A percentile compares a stretch with the other conserved stretches of the same genome.
phyloP scores from a whole-genome alignment of 495 filamentous ascomycete genomes.

The Hypoxylon rickii region DNA sequence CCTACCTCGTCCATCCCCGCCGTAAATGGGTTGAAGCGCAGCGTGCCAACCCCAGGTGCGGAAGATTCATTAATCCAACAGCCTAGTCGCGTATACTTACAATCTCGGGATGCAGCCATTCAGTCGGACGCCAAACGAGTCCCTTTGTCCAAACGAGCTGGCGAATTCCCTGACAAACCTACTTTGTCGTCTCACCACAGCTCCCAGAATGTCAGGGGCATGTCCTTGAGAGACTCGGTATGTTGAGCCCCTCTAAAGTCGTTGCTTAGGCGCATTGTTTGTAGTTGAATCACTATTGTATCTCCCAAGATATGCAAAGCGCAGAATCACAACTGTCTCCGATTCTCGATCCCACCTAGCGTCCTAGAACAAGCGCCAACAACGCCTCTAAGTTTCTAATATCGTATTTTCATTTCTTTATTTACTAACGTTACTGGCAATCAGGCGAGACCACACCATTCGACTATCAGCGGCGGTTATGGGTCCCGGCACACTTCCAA shows the following conservation, averaged over 20 bases:
- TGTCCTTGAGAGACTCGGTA: slow-evolving; percentile 29
- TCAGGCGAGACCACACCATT: slow-evolving; percentile 21
- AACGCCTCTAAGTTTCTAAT: neutral
- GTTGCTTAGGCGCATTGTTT: too few relatives aligned
- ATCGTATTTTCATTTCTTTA: neutral
- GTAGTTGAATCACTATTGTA: too few relatives aligned
- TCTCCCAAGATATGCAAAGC: too few relatives aligned
- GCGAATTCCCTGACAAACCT: slow-evolving; percentile 47
- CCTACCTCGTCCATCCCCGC: slow-evolving; percentile 55
- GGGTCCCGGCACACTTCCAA: slow-evolving; percentile 54
- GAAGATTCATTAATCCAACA: slow-evolving; percentile 18
- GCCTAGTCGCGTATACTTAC: slow-evolving; percentile 24
- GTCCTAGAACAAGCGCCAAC: neutral
- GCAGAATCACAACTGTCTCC: too few relatives aligned
- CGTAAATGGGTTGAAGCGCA: slow-evolving; percentile 43
- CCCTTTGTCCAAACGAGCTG: slow-evolving; percentile 61
- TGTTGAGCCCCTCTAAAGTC: slow-evolving; percentile 6
- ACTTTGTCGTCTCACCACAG: slow-evolving; percentile 4
- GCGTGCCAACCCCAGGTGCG: slow-evolving; percentile 40
- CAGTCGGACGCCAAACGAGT: slow-evolving; percentile 62
- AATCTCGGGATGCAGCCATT: slow-evolving; percentile 33
- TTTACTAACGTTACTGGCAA: slow-evolving; percentile 16
- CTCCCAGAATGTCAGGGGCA: slow-evolving; percentile 26
- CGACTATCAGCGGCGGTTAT: slow-evolving; percentile 27
- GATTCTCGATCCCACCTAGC: neutral